A percentile compares a stretch with the other conserved stretches of the same genome.
phyloP scores from a whole-genome alignment of 78 protist species.

The Isochrysis galbana region DNA sequence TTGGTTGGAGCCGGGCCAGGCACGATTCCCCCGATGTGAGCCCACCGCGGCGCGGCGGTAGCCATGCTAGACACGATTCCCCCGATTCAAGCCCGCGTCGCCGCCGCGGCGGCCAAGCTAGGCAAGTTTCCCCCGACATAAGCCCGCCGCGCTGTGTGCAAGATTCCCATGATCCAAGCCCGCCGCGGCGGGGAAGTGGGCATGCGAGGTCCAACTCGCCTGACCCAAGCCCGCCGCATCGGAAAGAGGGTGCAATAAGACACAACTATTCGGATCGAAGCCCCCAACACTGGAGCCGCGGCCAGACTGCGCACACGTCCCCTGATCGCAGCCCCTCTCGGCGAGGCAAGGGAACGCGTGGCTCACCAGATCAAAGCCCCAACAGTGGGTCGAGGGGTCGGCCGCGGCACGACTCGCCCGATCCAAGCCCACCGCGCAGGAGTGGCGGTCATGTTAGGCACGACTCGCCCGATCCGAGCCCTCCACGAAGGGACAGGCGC shows the following conservation, averaged over 20 bases:
- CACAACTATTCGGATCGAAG: too few relatives aligned
- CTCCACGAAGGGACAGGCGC: background rate
- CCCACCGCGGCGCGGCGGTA: background rate
- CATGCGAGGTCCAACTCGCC: background rate
- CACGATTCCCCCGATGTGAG: background rate
- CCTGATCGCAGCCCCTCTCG: too few relatives aligned
- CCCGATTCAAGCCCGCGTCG: slow-evolving; percentile 10
- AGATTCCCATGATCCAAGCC: background rate
- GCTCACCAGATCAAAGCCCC: too few relatives aligned
- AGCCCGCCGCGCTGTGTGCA: slow-evolving; percentile 2
- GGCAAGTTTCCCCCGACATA: background rate
- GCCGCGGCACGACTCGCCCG: background rate
- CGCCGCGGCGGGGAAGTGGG: background rate
- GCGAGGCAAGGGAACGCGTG: too few relatives aligned
- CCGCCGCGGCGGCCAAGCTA: too few relatives aligned
- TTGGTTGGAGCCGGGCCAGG: background rate
- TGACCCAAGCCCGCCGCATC: slow-evolving; percentile 1
- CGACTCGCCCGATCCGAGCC: background rate
- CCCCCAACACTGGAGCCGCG: too few relatives aligned
- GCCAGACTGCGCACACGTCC: too few relatives aligned
- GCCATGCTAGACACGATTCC: background rate
- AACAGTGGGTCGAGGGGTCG: too few relatives aligned
- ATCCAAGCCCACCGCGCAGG: background rate
- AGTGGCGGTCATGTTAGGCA: background rate
- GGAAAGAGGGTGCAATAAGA: too few relatives aligned